A percentile compares a stretch with the other conserved stretches of the same genome.
Evolutionary conservation across 208 protist species (phyloP).

Genomic region (Acanthamoeba quina): DNA sequence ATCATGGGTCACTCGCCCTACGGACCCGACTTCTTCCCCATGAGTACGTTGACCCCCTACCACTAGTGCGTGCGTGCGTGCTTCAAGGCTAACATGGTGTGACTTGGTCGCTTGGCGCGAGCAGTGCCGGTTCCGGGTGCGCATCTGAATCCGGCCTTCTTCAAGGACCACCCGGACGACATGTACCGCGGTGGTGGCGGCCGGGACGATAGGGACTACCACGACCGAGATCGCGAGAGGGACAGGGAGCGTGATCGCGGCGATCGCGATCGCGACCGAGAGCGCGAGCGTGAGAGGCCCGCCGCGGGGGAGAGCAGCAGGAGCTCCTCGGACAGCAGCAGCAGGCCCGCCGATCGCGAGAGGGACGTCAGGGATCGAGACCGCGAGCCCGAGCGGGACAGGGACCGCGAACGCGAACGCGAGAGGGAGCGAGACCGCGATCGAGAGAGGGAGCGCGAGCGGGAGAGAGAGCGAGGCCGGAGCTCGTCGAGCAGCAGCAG

Average conservation of each 20-base stretch:
- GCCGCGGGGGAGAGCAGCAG: neutral
- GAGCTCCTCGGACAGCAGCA: neutral
- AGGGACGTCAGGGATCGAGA: neutral
- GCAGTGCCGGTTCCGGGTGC: neutral
- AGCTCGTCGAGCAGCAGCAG: neutral
- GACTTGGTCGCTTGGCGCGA: neutral
- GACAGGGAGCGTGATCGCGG: neutral
- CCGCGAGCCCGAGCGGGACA: neutral
- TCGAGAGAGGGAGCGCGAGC: neutral
- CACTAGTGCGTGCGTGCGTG: neutral
- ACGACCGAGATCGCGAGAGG: constrained; percentile 1
- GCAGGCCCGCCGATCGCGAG: no score
- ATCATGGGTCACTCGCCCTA: neutral
- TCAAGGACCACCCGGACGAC: constrained; percentile 24
- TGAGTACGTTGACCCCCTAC: neutral
- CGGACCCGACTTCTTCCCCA: neutral
- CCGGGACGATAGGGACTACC: neutral
- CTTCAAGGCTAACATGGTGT: neutral
- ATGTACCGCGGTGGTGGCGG: neutral
- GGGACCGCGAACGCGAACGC: no score
- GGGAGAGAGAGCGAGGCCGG: neutral
- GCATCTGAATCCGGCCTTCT: constrained; percentile 21
- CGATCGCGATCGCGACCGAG: neutral
- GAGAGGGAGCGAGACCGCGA: neutral
- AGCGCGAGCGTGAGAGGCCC: neutral